Percentiles rank a stretch among this genome's conserved stretches.
These are phyloP conservation scores for Trichoderma aggressivum DNA, from an alignment of 2,329 filamentous ascomycete species.

Conservation along the genomic window DNA sequence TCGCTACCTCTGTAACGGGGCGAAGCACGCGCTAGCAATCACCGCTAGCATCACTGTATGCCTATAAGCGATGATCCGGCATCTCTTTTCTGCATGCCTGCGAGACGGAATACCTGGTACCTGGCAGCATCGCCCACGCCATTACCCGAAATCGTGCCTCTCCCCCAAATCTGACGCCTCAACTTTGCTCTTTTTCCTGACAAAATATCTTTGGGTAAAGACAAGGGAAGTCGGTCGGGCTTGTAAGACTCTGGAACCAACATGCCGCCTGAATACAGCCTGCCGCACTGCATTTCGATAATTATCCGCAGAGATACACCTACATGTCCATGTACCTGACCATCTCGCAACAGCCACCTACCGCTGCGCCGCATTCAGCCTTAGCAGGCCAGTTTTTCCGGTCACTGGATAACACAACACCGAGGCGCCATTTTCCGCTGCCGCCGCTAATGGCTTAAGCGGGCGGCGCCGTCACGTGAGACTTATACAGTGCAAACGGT, in stretches of 20 bases:
- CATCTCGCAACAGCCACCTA: not conserved
- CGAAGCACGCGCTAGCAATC: not conserved
- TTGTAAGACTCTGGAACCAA: not conserved
- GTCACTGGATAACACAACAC: not conserved
- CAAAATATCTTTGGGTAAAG: not conserved
- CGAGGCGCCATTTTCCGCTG: slow-evolving; percentile 19
- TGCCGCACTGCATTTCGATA: not conserved
- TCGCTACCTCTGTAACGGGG: slow-evolving; percentile 4
- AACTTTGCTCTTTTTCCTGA: not conserved
- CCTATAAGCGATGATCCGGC: not conserved
- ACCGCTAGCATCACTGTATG: slow-evolving; percentile 4
- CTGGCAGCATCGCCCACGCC: slow-evolving; percentile 5
- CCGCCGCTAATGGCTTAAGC: slow-evolving; percentile 19
- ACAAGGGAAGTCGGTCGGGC: not conserved
- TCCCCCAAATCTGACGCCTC: not conserved
- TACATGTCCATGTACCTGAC: not conserved
- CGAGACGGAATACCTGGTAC: slow-evolving; percentile 7
- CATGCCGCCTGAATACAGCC: not conserved
- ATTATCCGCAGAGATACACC: not conserved
- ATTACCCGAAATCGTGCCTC: not conserved
- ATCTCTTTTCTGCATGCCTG: not conserved
- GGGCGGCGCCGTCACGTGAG: slow-evolving; percentile 27
- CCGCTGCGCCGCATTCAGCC: slow-evolving; percentile 11
- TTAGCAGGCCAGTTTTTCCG: not conserved
- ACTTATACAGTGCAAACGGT: slow-evolving; percentile 23